Conservation (phyloP, 106 monocot species). For the Dendrobium huoshanense region DNA sequence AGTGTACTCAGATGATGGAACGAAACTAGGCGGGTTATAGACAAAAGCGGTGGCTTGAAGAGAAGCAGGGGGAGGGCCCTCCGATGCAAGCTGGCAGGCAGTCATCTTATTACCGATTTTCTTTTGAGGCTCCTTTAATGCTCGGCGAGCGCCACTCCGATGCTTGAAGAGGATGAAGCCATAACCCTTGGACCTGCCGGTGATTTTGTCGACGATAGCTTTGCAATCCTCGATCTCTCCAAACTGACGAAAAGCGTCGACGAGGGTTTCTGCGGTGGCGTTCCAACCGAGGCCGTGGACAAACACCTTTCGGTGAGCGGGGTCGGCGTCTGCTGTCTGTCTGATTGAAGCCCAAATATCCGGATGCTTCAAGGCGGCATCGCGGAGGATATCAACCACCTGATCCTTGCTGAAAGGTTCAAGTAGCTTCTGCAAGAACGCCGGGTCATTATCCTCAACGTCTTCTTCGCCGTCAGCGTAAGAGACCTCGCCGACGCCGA, state of each 20-base stretch:
- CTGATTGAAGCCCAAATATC: constrained; percentile 30
- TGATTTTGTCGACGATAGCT: constrained; percentile 53
- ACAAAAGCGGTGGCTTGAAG: neutral
- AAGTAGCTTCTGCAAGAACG: constrained; percentile 44
- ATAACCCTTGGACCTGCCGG: constrained; percentile 92
- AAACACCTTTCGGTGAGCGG: constrained; percentile 73
- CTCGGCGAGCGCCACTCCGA: constrained; percentile 40
- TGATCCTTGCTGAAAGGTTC: constrained; percentile 70
- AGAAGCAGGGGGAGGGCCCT: constrained; percentile 21
- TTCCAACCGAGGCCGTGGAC: constrained; percentile 91
- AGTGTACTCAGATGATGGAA: constrained; percentile 55
- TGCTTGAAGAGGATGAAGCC: constrained; percentile 80
- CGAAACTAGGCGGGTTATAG: constrained; percentile 4
- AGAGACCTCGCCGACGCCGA: neutral
- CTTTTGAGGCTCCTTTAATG: constrained; percentile 74
- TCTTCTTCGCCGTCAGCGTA: constrained; percentile 8
- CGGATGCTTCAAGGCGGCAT: constrained; percentile 36
- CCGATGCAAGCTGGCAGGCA: constrained; percentile 81
- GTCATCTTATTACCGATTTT: constrained; percentile 65
- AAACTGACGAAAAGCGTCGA: constrained; percentile 31
- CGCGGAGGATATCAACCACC: constrained; percentile 55
- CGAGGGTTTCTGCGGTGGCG: constrained; percentile 45
- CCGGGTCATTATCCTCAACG: constrained; percentile 28
- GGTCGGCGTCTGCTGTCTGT: constrained; percentile 47
- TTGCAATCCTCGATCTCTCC: constrained; percentile 87